Evolutionary conservation across 2,329 filamentous ascomycete species (phyloP), one percentile per base, ranked within the genome.

Genomic region (Aspergillus sp.): DNA sequence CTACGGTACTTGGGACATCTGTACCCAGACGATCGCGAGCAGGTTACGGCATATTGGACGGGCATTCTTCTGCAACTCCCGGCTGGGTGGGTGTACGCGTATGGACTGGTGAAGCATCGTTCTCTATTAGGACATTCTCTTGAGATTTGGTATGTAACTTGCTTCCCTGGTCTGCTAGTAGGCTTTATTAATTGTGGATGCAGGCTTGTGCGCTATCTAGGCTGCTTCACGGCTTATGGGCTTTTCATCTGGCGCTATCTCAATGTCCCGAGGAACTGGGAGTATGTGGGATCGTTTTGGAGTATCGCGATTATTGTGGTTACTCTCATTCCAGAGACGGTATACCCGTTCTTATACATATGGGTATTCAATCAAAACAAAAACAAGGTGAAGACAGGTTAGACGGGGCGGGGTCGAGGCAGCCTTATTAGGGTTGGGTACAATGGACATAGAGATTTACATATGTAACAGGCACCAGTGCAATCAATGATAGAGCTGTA

Each of bases 21-120:
- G 5, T 66, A 60, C 21, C 64, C 64, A 0, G 64, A 66, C 41
- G 64, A 66, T 7, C 61, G 62, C 15, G 53, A 66, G 31, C 62
- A 66, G 21, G 46, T 66, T 15, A 66, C 64, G 3, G 64, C 64
- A 12, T 66, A 64, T 35, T 66, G 64, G 64, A 64, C 62, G 2
- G 64, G 64, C 1, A 61, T 66, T 31, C 47, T 63, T 3, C 44
- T 66, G 3, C 64, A 66, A 23, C 41, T 66, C 31, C 64, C 64
- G n/a, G 61, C 64, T 31, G 62, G 64, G 3, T 66, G 58, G 55
- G 27, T 56, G 5, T 66, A 59, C 25, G 35, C 63, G 39, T 57
- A 58, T 35, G 46, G 40, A 12, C 31, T 66, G 37, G 59, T 58
- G 43, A 52, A 45, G 40, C 51, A 63, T 19, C 43, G 56, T n/a